Evolutionary conservation across 495 filamentous ascomycete genomes (phyloP).

Genomic region (Aspergillus indologenus): DNA sequence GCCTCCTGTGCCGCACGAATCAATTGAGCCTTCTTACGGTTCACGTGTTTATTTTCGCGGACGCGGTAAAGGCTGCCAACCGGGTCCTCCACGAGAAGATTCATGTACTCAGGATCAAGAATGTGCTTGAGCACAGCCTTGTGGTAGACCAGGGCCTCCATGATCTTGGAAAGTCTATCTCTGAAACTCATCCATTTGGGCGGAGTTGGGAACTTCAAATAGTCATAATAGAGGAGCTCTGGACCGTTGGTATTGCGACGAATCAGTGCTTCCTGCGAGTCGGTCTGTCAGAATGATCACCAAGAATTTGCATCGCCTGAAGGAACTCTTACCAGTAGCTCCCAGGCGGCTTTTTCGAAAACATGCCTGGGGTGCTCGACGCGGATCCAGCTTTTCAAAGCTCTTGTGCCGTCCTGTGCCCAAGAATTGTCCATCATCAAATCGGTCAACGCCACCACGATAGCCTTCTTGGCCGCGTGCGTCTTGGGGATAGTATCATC

Average conservation of each 20-base stretch:
- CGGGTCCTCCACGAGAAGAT: conserved; percentile 36
- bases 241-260: not conserved
- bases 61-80: conserved; percentile 20
- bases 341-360: conserved; percentile 9
- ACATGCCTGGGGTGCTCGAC: too few species aligned
- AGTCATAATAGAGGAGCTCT: not conserved
- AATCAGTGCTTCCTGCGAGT: not conserved
- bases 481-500: conserved; percentile 22
- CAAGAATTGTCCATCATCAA: conserved; percentile 16
- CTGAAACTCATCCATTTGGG: conserved; percentile 5
- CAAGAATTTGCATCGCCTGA: not conserved
- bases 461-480: conserved; percentile 16
- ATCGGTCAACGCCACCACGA: conserved; percentile 24
- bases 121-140: conserved; percentile 44
- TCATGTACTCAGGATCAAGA: conserved; percentile 28
- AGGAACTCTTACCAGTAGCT: conserved; percentile 18
- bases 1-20: conserved; percentile 22
- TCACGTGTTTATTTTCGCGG: conserved; percentile 24
- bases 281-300: not conserved
- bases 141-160: conserved; percentile 14
- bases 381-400: conserved; percentile 11
- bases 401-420: conserved; percentile 26
- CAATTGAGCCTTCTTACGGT: conserved; percentile 22
- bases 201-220: not conserved
- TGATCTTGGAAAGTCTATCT: conserved; percentile 10